Evolutionary conservation across 805 yeast species (phyloP).

Genomic region (Lachancea waltii): DNA sequence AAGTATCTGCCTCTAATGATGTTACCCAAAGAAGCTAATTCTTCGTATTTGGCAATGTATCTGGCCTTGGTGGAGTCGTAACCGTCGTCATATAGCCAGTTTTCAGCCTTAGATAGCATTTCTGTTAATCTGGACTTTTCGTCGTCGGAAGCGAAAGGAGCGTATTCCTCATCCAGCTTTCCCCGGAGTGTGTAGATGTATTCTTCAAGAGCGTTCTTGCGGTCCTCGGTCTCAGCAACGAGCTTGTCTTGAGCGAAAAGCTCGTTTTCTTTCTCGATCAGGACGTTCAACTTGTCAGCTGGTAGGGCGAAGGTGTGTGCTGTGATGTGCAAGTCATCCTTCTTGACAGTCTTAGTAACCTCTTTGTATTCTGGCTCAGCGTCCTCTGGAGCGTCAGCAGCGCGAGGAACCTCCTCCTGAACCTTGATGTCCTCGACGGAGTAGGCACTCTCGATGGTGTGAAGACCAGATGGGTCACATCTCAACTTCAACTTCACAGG

Average conservation of each 20-base stretch:
- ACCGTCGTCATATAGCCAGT: constrained; percentile 97
- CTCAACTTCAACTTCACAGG: constrained; percentile 91
- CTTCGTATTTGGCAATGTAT: constrained; percentile 97
- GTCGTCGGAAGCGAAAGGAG: constrained; percentile 80
- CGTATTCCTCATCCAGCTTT: constrained; percentile 87
- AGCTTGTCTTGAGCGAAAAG: constrained; percentile 87
- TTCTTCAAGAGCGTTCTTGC: constrained; percentile 97
- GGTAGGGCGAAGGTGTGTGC: constrained; percentile 59
- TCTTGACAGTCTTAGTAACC: constrained; percentile 91
- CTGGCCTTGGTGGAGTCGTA: constrained; percentile 94
- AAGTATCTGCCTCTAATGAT: constrained; percentile 91
- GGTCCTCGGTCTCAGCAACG: constrained; percentile 97
- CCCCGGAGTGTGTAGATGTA: constrained; percentile 97
- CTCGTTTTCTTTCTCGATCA: constrained; percentile 77
- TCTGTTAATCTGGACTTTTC: constrained; percentile 77
- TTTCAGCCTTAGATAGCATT: constrained; percentile 81
- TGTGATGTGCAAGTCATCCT: constrained; percentile 62
- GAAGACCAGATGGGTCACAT: constrained; percentile 95
- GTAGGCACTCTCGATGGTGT: constrained; percentile 89
- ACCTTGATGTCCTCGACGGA: constrained; percentile 86
- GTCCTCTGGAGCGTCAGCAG: constrained; percentile 45
- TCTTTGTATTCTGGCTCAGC: constrained; percentile 80
- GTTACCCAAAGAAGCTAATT: constrained; percentile 90
- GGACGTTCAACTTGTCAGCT: constrained; percentile 46
- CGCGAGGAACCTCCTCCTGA: constrained; percentile 73